A percentile compares a stretch with the other conserved stretches of the same genome.
Conservation (phyloP, 148 eudicot genomes). For the Selenicereus undatus region DNA sequence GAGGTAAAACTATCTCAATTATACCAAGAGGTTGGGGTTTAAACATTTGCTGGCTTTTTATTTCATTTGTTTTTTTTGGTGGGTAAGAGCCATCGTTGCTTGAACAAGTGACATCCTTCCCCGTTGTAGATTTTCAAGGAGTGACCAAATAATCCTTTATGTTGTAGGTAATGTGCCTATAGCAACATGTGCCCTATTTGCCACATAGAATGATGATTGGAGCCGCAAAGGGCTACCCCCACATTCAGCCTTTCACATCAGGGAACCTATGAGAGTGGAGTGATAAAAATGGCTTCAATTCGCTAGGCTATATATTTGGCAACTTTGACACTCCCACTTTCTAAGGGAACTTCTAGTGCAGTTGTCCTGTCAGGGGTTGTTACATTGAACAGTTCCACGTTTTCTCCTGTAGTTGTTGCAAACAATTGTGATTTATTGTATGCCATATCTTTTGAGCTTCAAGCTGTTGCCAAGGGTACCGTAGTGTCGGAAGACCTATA, state of each 20-base stretch:
- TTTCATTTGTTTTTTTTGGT: no score
- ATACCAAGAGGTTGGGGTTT: no score
- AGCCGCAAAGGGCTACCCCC: neutral
- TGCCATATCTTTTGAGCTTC: neutral
- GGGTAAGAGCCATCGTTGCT: neutral
- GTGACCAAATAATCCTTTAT: neutral
- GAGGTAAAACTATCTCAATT: no score
- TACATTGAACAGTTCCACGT: neutral
- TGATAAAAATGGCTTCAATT: neutral
- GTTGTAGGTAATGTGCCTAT: neutral
- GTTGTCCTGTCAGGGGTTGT: neutral
- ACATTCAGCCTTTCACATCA: neutral
- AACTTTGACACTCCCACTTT: neutral
- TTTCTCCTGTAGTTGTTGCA: neutral
- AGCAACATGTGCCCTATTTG: neutral
- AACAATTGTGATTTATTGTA: neutral
- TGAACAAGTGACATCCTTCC: neutral
- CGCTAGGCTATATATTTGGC: neutral
- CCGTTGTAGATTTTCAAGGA: neutral
- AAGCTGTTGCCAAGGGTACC: neutral
- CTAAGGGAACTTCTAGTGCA: neutral
- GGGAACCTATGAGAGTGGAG: neutral
- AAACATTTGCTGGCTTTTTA: no score
- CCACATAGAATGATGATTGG: neutral
- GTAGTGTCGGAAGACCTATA: neutral